These are phyloP conservation scores for Colletotrichum simmondsii DNA, from an alignment of 2,329 filamentous ascomycete species.

Conservation along the genomic window DNA sequence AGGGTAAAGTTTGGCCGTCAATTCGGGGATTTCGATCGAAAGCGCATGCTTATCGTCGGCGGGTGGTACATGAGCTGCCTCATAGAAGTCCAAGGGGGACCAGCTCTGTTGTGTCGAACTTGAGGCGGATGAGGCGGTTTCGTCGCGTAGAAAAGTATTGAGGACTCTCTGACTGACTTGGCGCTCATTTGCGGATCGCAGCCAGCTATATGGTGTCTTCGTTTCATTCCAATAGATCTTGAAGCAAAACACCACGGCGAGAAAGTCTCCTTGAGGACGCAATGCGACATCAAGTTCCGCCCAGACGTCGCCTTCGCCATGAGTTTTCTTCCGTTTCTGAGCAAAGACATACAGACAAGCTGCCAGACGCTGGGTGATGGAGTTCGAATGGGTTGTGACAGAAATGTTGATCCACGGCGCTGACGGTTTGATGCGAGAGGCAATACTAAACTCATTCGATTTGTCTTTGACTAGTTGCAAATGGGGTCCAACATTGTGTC, in stretches of 20 bases:
- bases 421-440: background rate
- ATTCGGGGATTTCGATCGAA: conserved; percentile 54
- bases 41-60: conserved; percentile 50
- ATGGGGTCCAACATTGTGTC: conserved; percentile 10
- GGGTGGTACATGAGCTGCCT: conserved; percentile 71
- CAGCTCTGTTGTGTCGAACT: conserved; percentile 40
- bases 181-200: conserved; percentile 45
- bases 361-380: background rate
- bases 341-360: conserved; percentile 30
- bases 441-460: conserved; percentile 7
- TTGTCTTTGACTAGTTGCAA: background rate
- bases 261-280: conserved; percentile 38
- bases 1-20: conserved; percentile 69
- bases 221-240: conserved; percentile 57
- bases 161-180: conserved; percentile 48
- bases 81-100: conserved; percentile 73
- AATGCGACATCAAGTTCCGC: conserved; percentile 44
- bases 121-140: conserved; percentile 38
- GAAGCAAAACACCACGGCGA: conserved; percentile 46
- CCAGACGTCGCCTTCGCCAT: conserved; percentile 44
- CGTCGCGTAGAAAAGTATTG: conserved; percentile 46
- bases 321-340: conserved; percentile 30
- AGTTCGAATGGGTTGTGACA: conserved; percentile 3
- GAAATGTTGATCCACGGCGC: background rate
- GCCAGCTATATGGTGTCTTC: conserved; percentile 40